Conservation (phyloP, 345 rosid species). For the Triadica sebifera region DNA sequence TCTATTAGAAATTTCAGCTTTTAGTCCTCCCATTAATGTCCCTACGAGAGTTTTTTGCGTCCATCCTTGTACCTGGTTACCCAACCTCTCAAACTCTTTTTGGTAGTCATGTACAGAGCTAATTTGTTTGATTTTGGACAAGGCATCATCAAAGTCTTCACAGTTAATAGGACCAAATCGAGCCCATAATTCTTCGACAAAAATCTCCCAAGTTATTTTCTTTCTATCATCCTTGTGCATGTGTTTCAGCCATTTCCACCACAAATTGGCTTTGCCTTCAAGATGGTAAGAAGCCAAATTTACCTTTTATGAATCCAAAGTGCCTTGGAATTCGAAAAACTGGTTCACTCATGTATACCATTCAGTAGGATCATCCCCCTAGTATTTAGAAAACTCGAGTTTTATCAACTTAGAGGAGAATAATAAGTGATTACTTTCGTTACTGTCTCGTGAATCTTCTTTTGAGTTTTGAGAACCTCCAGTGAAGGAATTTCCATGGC, state of each 20-base stretch:
- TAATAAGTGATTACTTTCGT: too few relatives aligned
- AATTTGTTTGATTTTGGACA: background rate
- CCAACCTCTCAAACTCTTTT: background rate
- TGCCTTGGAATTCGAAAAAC: background rate
- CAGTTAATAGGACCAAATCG: background rate
- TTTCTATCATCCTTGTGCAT: background rate
- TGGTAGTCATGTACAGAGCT: background rate
- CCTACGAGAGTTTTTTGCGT: background rate
- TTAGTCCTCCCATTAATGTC: background rate
- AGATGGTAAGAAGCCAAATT: background rate
- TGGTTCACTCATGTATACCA: background rate
- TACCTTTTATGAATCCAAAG: background rate
- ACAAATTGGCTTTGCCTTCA: background rate
- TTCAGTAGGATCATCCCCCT: background rate
- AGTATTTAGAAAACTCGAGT: conserved; percentile 1
- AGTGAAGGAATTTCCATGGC: background rate
- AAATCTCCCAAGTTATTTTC: background rate
- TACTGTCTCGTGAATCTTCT: too few relatives aligned
- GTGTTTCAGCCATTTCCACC: background rate
- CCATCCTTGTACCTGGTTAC: background rate
- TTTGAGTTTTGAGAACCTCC: background rate
- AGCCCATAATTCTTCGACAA: background rate
- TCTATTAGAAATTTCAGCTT: background rate
- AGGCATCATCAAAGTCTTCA: background rate
- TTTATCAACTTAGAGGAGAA: background rate